phyloP scores from a whole-genome alignment of 2,329 filamentous ascomycete genomes.

The Colletotrichum sp. region DNA sequence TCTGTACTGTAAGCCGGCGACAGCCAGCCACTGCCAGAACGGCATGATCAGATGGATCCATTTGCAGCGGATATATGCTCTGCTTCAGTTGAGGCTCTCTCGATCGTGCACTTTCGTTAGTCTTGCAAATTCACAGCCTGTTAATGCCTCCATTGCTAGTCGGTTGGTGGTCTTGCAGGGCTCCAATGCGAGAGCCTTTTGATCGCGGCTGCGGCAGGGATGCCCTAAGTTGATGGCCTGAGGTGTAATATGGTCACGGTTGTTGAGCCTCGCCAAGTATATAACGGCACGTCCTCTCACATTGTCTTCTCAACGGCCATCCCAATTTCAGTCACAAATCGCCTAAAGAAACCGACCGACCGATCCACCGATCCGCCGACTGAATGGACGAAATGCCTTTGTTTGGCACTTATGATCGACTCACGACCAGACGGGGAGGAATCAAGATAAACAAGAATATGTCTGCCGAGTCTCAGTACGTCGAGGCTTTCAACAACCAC shows the following conservation, averaged over 20 bases:
- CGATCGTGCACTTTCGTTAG: background rate
- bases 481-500: background rate
- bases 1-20: background rate
- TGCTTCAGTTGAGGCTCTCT: background rate
- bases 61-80: background rate
- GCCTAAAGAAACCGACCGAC: background rate
- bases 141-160: background rate
- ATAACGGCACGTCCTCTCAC: background rate
- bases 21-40: background rate
- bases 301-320: background rate
- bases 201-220: background rate
- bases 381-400: background rate
- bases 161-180: background rate
- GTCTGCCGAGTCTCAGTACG: background rate
- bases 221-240: background rate
- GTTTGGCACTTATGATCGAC: background rate
- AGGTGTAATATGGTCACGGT: background rate
- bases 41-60: background rate
- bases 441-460: background rate
- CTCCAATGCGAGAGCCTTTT: background rate
- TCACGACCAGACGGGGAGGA: background rate
- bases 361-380: background rate
- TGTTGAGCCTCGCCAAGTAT: background rate
- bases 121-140: background rate
- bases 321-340: background rate